Evolutionary conservation across 176 grass and related monocot genomes (phyloP).

Genomic region (Raddia distichophylla): DNA sequence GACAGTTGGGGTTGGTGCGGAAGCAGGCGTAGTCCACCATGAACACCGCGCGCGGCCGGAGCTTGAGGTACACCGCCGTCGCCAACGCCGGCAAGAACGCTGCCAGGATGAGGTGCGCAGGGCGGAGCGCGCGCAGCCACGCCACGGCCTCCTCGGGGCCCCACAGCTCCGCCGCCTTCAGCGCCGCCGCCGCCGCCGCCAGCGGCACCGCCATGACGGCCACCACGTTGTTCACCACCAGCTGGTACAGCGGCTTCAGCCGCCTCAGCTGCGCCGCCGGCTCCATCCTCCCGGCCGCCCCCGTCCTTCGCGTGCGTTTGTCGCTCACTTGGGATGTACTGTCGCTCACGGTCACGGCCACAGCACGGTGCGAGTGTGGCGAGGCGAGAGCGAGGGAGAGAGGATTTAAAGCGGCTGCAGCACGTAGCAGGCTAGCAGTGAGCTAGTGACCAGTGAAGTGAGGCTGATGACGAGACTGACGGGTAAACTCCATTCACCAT

Average conservation of each 20-base stretch:
- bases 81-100: slow-evolving; percentile 33
- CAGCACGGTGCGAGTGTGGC: neutral
- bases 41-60: slow-evolving; percentile 63
- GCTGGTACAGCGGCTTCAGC: slow-evolving; percentile 49
- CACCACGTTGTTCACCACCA: slow-evolving; percentile 57
- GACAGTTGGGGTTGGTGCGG: slow-evolving; percentile 55
- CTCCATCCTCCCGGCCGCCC: neutral
- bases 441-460: too few relatives aligned
- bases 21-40: slow-evolving; percentile 79
- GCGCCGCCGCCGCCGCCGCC: neutral
- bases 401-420: slow-evolving; percentile 41
- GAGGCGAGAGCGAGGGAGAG: neutral
- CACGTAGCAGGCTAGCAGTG: neutral
- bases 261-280: slow-evolving; percentile 38
- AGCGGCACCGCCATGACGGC: slow-evolving; percentile 40
- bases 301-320: neutral
- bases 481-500: neutral
- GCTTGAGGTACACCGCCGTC: slow-evolving; percentile 47
- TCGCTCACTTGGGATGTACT: neutral
- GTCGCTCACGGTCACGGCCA: too few relatives aligned
- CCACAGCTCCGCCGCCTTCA: slow-evolving; percentile 31
- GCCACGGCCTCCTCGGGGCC: slow-evolving; percentile 36
- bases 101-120: slow-evolving; percentile 46
- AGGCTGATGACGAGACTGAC: neutral
- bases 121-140: slow-evolving; percentile 16